Evolutionary conservation across 129 eudicot genomes (phyloP), one percentile per base, ranked within the genome.

Genomic region (Silybum marianum): DNA sequence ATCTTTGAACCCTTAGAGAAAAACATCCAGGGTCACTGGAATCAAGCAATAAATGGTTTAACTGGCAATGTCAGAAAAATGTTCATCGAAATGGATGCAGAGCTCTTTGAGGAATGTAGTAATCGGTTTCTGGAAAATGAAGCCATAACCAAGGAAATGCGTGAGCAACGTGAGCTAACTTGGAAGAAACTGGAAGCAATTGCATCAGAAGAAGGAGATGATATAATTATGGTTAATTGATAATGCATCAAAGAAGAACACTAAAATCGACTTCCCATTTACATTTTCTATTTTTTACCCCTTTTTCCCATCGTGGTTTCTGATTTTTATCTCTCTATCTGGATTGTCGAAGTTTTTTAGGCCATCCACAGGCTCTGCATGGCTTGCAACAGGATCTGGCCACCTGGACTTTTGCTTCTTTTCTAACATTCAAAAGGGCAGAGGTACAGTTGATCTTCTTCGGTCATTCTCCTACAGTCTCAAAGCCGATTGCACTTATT

Each of bases 71-170:
- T 88, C 12, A 84, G 90, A 78, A 78, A 84, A 87, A 87, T 87
- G 96, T 91, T 91, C 84, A 72, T 84, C 40, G 96, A 88, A 40
- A 91, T 88, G 92, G 96, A 91, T 76, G 36, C 80, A 2, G 91
- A 88, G 51, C 88, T 91, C 19, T 88, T 86, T 76, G 89, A 91
- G 58, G 82, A 86, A 46, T 90, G 92, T 69, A 84, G 81, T 54
- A 80, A 71, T 23, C 73, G 72, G 81, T 67, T 77, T 40, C 76
- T 79, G 21, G 91, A 80, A 78, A 87, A 73, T 60, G 78, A 76
- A 39, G 87, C 90, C 39, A 85, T 51, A 72, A 86, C 80, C 13
- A 69, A 74, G 7, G 85, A 83, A 40, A 60, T 65, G 19, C 81
- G 30, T 73, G 89, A 86, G 88, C 80, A 82, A 72, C 89, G 91